A percentile compares a stretch with the other conserved stretches of the same genome.
Conservation (phyloP, 768 basidiomycete species). For the Boletus insuetus region DNA sequence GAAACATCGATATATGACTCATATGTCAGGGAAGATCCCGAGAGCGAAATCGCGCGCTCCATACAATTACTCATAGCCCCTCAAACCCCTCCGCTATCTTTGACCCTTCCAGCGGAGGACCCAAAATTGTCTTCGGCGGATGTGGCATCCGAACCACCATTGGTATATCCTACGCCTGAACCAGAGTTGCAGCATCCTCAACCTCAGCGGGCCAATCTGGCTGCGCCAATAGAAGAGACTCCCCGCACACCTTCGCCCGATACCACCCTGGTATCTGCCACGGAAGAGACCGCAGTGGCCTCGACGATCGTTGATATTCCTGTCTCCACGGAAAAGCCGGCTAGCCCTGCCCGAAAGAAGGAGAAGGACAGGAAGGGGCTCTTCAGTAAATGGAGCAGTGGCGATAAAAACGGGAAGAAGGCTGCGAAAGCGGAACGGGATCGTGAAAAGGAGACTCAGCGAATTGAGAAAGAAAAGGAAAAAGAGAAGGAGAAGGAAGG, state of each 20-base stretch:
- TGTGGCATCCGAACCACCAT: constrained; percentile 23
- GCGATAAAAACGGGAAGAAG: constrained; percentile 63
- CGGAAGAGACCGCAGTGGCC: constrained; percentile 26
- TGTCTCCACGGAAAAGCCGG: constrained; percentile 14
- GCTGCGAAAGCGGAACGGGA: constrained; percentile 41
- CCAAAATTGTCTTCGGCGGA: constrained; percentile 4
- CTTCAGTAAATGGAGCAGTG: constrained; percentile 58
- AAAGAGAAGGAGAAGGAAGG: constrained; percentile 52
- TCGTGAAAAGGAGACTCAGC: constrained; percentile 45
- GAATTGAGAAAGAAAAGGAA: constrained; percentile 48
- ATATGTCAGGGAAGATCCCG: constrained; percentile 63
- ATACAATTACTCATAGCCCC: constrained; percentile 18
- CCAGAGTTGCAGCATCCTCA: constrained; percentile 62
- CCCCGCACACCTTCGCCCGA: constrained; percentile 64
- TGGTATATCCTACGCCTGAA: constrained; percentile 35
- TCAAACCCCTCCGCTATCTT: constrained; percentile 22
- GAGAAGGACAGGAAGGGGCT: constrained; percentile 76
- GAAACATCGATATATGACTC: constrained; percentile 84
- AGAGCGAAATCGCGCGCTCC: constrained; percentile 31
- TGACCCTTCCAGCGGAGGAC: constrained; percentile 23
- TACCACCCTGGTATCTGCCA: constrained; percentile 24
- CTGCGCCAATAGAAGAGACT: constrained; percentile 31
- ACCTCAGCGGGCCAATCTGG: constrained; percentile 49
- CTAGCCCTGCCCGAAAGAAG: constrained; percentile 43
- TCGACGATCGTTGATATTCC: constrained; percentile 25